Evolutionary conservation across 2,329 filamentous ascomycete species (phyloP), one percentile per base, ranked within the genome.

Genomic region (Microsporum audouinii): DNA sequence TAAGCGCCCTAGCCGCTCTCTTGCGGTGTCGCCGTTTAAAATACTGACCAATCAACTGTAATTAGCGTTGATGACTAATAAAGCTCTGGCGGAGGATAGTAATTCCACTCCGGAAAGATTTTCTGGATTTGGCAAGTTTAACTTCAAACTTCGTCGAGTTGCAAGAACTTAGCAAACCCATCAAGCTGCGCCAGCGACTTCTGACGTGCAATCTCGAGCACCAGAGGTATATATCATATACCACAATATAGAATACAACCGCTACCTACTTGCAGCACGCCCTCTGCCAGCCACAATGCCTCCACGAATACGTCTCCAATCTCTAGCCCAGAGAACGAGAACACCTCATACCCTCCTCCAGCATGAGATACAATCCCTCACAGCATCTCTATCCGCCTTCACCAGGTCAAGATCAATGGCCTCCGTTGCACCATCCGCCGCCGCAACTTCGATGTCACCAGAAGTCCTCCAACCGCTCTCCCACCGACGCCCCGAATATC

Each of bases 401-500:
- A 29, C 34, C 14, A 47, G 38, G 36, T 31, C 31, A 47, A 36
- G 57, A 17, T 23, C 29, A 23, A 43, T 59, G 57, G 71, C 56
- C 64, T 63, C 63, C 59, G 79, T 80, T 39, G 74, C 78, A 65
- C 75, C 78, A 61, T 74, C 78, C 12, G 57, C 60, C 5, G 34
- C 47, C 29, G 59, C 58, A 3, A 47, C 57, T 7, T 51, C 62
- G 10, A 57, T 60, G 29, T 45, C 69, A 60, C 67, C 71, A 60
- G 70, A 76, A 5, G 75, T 79, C 83, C 27, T 70, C 0, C 91
- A 96, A 74, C 92, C 91, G 2, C 90, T 89, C 2, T 95, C 89
- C 60, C 88, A 95, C 72, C 89, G 92, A 71, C 88, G 86, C 23
- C 84, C 91, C 55, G 88, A 95, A 71, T 87, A 87, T 69, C 88